Conservation (phyloP, 176 grass and related monocot species). For the Areca catechu region DNA sequence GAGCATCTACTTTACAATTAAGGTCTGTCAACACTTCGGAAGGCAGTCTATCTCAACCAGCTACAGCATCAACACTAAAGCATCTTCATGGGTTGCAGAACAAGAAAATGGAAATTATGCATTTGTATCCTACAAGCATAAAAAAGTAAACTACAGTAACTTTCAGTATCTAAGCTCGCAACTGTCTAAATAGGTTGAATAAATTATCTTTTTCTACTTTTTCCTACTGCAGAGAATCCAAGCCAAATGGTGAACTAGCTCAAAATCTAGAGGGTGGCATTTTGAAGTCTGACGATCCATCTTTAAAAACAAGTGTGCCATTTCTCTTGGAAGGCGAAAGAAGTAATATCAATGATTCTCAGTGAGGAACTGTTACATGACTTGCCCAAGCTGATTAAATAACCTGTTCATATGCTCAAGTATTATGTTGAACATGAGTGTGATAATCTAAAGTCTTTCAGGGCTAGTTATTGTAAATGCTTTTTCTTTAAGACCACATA, state of each 20-base stretch:
- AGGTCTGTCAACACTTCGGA: conserved; percentile 26
- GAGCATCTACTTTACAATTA: conserved; percentile 29
- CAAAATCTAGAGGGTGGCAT: conserved; percentile 30
- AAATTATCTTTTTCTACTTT: background rate
- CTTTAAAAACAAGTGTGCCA: conserved; percentile 22
- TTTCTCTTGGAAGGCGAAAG: conserved; percentile 17
- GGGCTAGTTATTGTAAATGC: too few species aligned
- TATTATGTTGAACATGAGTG: too few species aligned
- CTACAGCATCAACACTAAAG: conserved; percentile 36
- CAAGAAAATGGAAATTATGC: conserved; percentile 24
- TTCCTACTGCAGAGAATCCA: conserved; percentile 30
- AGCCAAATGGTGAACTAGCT: conserved; percentile 24
- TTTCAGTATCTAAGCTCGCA: too few species aligned
- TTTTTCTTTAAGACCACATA: too few species aligned
- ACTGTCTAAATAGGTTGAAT: too few species aligned
- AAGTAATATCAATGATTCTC: conserved; percentile 14
- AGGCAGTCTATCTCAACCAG: conserved; percentile 24
- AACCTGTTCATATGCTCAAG: too few species aligned
- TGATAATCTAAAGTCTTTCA: too few species aligned
- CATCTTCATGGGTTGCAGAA: conserved; percentile 28
- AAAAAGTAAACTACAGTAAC: conserved; percentile 29
- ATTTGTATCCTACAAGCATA: conserved; percentile 29
- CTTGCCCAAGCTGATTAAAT: too few species aligned
- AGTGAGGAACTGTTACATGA: conserved; percentile 22
- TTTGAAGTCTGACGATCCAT: conserved; percentile 29